Evolutionary conservation across 192 early-diverging fungal genomes (phyloP).

Genomic region (Spinellus fusiger): DNA sequence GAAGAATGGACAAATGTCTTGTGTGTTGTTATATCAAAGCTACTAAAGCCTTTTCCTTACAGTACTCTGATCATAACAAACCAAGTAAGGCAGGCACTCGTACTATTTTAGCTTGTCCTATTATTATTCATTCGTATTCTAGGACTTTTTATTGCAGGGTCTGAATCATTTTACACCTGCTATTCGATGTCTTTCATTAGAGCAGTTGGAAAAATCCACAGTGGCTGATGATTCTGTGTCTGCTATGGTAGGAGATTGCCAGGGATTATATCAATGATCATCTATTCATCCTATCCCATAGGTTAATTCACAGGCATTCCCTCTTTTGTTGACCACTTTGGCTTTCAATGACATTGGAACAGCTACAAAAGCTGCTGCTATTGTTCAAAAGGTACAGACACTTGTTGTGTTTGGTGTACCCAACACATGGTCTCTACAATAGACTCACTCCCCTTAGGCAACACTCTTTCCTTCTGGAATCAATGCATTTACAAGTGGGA

Average conservation of each 20-base stretch:
- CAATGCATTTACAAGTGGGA: constrained; percentile 5
- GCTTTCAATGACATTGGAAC: constrained; percentile 28
- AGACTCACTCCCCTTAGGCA: neutral
- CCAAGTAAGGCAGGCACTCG: constrained; percentile 3
- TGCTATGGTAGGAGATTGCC: constrained; percentile 25
- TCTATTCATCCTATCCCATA: neutral
- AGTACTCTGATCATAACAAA: constrained; percentile 6
- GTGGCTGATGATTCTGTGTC: constrained; percentile 11
- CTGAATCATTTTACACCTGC: constrained; percentile 25
- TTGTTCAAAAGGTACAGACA: constrained; percentile 30
- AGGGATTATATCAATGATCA: neutral
- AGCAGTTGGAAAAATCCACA: constrained; percentile 39
- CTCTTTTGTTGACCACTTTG: constrained; percentile 20
- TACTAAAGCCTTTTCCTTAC: constrained; percentile 24
- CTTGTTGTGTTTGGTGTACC: neutral
- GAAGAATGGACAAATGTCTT: constrained; percentile 7
- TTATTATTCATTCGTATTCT: constrained; percentile 1
- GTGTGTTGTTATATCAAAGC: constrained; percentile 26
- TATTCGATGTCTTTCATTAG: constrained; percentile 35
- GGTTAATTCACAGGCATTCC: constrained; percentile 30
- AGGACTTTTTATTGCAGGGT: constrained; percentile 30
- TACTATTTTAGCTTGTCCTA: neutral
- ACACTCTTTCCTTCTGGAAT: neutral
- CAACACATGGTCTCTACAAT: neutral
- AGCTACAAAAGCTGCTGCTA: constrained; percentile 19